Evolutionary conservation across 306 rosid species (phyloP).

Genomic region (Corylus americana): DNA sequence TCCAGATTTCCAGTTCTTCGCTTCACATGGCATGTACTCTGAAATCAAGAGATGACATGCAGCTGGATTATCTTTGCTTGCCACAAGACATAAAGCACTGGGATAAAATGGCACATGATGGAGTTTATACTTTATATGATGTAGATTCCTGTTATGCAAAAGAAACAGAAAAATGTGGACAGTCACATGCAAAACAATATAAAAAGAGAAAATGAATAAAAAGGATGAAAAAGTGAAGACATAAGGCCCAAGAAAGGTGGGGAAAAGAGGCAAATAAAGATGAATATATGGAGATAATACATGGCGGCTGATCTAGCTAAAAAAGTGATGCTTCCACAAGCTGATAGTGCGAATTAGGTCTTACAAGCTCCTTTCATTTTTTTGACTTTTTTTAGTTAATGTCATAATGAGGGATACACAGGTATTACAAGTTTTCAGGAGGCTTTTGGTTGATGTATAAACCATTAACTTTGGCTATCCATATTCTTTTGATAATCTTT

Average conservation of each 20-base stretch:
- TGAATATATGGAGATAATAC: constrained; percentile 8
- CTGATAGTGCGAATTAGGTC: not conserved
- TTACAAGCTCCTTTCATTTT: not conserved
- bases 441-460: constrained; percentile 3
- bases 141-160: constrained; percentile 31
- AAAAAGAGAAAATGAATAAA: constrained; percentile 8
- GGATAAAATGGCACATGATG: constrained; percentile 22
- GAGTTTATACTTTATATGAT: constrained; percentile 23
- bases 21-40: constrained; percentile 52
- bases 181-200: constrained; percentile 25
- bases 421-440: not conserved
- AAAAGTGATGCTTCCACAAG: not conserved
- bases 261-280: constrained; percentile 18
- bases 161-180: constrained; percentile 21
- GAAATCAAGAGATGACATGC: constrained; percentile 32
- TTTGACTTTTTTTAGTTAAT: not conserved
- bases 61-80: constrained; percentile 23
- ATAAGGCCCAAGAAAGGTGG: constrained; percentile 13
- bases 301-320: not conserved
- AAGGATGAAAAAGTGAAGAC: not conserved
- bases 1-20: constrained; percentile 81
- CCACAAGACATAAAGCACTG: constrained; percentile 29
- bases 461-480: not conserved
- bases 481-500: not conserved
- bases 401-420: not conserved